phyloP scores from a whole-genome alignment of 2,329 filamentous ascomycete genomes.

The Colletotrichum orbiculare region DNA sequence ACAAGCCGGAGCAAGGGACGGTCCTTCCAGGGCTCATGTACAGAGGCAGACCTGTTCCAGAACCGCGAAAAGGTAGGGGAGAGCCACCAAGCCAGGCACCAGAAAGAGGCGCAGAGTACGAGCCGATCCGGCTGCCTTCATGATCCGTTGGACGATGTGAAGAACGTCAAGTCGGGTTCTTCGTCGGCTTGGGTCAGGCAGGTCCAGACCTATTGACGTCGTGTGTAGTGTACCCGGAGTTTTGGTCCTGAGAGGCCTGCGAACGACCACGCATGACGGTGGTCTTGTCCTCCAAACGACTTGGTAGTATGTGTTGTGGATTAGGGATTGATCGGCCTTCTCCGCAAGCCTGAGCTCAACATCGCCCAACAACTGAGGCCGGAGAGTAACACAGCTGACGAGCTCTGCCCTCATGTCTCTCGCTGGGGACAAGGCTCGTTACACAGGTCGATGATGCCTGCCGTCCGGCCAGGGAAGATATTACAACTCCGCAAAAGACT shows the following conservation, averaged over 20 bases:
- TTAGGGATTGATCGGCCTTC: constrained; percentile 18
- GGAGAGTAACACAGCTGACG: constrained; percentile 16
- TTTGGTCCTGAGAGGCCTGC: constrained; percentile 6
- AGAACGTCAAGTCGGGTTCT: too few species aligned
- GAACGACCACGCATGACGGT: constrained; percentile 7
- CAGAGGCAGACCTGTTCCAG: neutral
- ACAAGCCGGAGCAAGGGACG: constrained; percentile 12
- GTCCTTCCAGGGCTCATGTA: constrained; percentile 2
- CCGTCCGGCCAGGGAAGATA: constrained; percentile 1
- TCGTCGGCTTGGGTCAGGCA: too few species aligned
- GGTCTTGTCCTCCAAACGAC: constrained; percentile 14
- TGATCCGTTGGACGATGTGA: constrained; percentile 4
- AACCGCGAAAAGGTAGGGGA: neutral
- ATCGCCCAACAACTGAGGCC: constrained; percentile 13
- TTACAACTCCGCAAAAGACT: constrained; percentile 23
- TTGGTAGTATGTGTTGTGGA: neutral
- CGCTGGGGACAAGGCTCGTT: constrained; percentile 8
- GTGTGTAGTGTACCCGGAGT: neutral
- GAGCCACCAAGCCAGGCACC: constrained; percentile 22
- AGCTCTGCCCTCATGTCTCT: constrained; percentile 21
- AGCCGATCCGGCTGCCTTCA: constrained; percentile 31
- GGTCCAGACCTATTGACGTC: neutral
- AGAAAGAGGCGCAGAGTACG: constrained; percentile 23
- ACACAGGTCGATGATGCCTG: constrained; percentile 24
- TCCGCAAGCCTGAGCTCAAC: constrained; percentile 15